phyloP scores from a whole-genome alignment of 164 flowering plant species.

The Warburgia ugandensis region DNA sequence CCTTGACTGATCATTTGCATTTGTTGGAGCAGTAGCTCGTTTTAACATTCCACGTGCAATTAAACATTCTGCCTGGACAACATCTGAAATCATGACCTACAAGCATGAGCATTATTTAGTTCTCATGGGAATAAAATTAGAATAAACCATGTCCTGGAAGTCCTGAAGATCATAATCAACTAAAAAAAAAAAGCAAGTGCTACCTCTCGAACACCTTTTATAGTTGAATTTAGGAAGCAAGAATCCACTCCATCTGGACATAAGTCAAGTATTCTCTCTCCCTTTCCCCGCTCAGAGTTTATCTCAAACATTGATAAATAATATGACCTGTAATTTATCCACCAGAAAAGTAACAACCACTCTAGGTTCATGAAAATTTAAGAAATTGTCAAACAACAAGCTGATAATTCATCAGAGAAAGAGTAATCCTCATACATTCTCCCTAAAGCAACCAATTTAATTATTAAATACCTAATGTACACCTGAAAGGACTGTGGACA shows the following conservation, averaged over 20 bases:
- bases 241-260: conserved; percentile 43
- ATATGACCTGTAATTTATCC: conserved; percentile 35
- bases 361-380: not conserved
- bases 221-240: conserved; percentile 41
- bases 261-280: conserved; percentile 63
- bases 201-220: conserved; percentile 82
- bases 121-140: not conserved
- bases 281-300: conserved; percentile 64
- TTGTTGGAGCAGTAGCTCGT: conserved; percentile 77
- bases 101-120: not conserved
- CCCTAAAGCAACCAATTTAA: not conserved
- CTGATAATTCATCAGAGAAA: not conserved
- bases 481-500: not conserved
- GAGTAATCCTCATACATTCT: not conserved
- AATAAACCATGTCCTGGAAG: not conserved
- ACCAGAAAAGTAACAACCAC: not conserved
- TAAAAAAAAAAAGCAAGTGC: not conserved
- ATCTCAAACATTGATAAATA: conserved; percentile 77
- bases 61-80: conserved; percentile 52
- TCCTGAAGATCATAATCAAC: not conserved
- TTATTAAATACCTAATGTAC: not conserved
- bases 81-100: conserved; percentile 42
- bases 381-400: not conserved
- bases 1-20: conserved; percentile 83
- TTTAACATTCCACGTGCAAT: conserved; percentile 57